Conservation (phyloP, 257 asterid species). For the Solanum rostratum region DNA sequence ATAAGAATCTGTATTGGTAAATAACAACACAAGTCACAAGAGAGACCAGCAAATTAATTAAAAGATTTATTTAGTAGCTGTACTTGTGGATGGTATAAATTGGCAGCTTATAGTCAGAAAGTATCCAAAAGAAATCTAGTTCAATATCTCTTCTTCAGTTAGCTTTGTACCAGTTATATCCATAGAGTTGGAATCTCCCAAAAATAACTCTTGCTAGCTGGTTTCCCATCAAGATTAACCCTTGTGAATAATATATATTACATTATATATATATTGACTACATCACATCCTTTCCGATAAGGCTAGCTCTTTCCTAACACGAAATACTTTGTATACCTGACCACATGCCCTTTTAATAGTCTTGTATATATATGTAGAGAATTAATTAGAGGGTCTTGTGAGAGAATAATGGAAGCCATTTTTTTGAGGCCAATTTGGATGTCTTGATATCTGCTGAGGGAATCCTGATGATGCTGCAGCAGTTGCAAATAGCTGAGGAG, state of each 20-base stretch:
- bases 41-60: neutral
- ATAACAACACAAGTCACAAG: neutral
- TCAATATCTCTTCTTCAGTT: neutral
- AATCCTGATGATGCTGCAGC: slow-evolving; percentile 99
- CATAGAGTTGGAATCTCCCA: neutral
- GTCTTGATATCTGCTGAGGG: slow-evolving; percentile 39
- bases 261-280: neutral
- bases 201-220: neutral
- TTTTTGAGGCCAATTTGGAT: slow-evolving; percentile 46
- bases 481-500: slow-evolving; percentile 32
- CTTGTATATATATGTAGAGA: neutral
- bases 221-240: neutral
- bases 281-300: neutral
- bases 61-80: neutral
- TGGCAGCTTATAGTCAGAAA: neutral
- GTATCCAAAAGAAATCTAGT: neutral
- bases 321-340: neutral
- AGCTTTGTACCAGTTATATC: neutral
- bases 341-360: neutral
- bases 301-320: neutral
- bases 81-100: neutral
- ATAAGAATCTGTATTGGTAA: neutral
- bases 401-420: slow-evolving; percentile 48
- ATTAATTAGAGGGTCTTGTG: slow-evolving; percentile 29
- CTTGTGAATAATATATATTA: neutral